Percentiles rank a stretch among this genome's conserved stretches.
Evolutionary conservation across 176 grass and related monocot species (phyloP).

Genomic region (Musa schizocarpa): DNA sequence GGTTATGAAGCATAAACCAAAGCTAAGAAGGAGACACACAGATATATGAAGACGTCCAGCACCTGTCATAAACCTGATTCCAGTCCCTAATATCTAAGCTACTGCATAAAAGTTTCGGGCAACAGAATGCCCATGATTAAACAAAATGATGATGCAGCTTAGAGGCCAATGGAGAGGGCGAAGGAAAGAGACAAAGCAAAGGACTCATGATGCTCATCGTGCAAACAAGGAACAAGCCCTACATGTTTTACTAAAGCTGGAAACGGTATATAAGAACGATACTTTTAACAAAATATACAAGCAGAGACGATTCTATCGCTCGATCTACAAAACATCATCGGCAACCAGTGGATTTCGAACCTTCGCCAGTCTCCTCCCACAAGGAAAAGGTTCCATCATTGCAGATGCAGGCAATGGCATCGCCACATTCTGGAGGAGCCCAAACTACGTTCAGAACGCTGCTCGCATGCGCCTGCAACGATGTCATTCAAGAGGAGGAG

Average conservation of each 20-base stretch:
- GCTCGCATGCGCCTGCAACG: slow-evolving; percentile 52
- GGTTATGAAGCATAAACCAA: too few relatives aligned
- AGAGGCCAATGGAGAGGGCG: too few relatives aligned
- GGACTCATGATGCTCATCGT: background rate
- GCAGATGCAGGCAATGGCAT: slow-evolving; percentile 82
- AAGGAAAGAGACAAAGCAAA: too few relatives aligned
- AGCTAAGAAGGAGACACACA: too few relatives aligned
- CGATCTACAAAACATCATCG: background rate
- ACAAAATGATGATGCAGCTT: too few relatives aligned
- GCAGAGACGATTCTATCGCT: background rate
- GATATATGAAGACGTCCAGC: too few relatives aligned
- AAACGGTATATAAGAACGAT: too few relatives aligned
- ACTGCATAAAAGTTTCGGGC: too few relatives aligned
- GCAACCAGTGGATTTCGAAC: slow-evolving; percentile 24
- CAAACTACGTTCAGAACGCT: slow-evolving; percentile 48
- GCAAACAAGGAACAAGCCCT: background rate
- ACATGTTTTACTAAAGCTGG: too few relatives aligned
- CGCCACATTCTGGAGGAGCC: slow-evolving; percentile 76
- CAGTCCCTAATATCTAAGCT: too few relatives aligned
- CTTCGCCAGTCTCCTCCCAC: slow-evolving; percentile 80
- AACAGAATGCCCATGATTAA: too few relatives aligned
- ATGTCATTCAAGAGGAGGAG: slow-evolving; percentile 12
- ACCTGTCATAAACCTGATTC: too few relatives aligned
- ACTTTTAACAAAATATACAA: background rate
- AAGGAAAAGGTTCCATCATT: slow-evolving; percentile 71